phyloP scores from a whole-genome alignment of 129 eudicot species.

The Saussurea involucrata region DNA sequence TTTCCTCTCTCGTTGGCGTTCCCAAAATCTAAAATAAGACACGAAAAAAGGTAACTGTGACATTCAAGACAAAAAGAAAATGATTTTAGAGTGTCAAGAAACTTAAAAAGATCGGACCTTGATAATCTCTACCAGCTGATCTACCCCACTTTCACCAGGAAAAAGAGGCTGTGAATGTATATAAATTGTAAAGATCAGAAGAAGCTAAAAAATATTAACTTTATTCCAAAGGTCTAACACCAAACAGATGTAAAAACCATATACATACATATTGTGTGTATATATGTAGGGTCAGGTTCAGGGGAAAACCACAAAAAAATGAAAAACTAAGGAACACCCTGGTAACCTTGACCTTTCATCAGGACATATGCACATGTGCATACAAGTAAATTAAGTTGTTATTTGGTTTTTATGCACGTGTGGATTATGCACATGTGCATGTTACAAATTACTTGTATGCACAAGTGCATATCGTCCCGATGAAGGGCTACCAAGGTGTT shows the following conservation, averaged over 20 bases:
- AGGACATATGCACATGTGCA: not conserved
- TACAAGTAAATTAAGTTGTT: no score
- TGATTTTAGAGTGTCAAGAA: not conserved
- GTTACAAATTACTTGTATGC: no score
- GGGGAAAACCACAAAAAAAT: no score
- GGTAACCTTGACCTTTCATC: no score
- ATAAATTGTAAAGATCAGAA: conserved; percentile 5
- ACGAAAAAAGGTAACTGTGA: not conserved
- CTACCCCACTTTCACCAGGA: conserved; percentile 98
- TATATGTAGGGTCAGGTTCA: no score
- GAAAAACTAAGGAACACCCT: no score
- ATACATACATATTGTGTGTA: not conserved
- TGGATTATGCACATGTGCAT: no score
- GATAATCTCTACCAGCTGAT: conserved; percentile 93
- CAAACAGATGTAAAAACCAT: not conserved
- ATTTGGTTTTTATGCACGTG: no score
- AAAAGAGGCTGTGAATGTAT: conserved; percentile 71
- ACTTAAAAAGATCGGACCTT: conserved; percentile 43
- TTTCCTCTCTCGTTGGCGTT: conserved; percentile 95
- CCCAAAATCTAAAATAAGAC: conserved; percentile 55
- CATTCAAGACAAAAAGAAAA: not conserved
- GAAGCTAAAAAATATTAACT: not conserved
- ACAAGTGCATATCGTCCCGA: no score
- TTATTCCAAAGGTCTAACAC: not conserved
- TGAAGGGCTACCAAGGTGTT: no score